phyloP scores from a whole-genome alignment of 2,329 filamentous ascomycete species.

The Clonostachys sp. region DNA sequence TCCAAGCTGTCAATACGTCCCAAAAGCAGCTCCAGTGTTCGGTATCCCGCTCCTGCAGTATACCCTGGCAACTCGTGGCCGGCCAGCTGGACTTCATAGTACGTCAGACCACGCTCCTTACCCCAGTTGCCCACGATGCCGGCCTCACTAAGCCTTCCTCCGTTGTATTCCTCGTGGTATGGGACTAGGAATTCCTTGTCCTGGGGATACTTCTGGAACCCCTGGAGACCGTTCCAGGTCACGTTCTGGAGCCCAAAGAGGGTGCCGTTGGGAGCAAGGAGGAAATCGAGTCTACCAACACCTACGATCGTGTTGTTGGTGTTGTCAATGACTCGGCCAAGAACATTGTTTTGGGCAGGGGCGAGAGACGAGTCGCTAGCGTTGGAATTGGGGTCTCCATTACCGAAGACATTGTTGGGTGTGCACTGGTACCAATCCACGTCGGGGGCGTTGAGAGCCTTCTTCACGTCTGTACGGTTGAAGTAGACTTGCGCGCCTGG shows the following conservation, averaged over 20 bases:
- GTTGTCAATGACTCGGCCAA: slow-evolving; percentile 67
- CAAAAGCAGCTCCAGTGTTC: slow-evolving; percentile 69
- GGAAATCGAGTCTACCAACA: slow-evolving; percentile 68
- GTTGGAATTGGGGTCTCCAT: slow-evolving; percentile 1
- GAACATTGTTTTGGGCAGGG: slow-evolving; percentile 33
- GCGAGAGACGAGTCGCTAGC: slow-evolving; percentile 38
- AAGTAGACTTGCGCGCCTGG: slow-evolving; percentile 59
- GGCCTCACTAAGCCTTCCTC: slow-evolving; percentile 37
- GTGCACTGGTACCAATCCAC: slow-evolving; percentile 57
- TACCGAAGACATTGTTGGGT: neutral
- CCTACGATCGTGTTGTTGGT: slow-evolving; percentile 69
- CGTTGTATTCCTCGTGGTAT: slow-evolving; percentile 2
- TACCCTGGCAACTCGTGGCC: slow-evolving; percentile 69
- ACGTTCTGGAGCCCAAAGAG: slow-evolving; percentile 74
- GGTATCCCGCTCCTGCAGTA: slow-evolving; percentile 61
- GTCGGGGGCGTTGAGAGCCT: slow-evolving; percentile 60
- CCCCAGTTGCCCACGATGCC: slow-evolving; percentile 67
- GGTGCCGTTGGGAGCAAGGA: slow-evolving; percentile 64
- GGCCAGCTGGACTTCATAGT: slow-evolving; percentile 53
- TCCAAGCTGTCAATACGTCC: slow-evolving; percentile 36
- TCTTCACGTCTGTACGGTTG: slow-evolving; percentile 64
- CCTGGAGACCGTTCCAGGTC: slow-evolving; percentile 68
- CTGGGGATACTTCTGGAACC: slow-evolving; percentile 56
- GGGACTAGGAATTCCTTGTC: slow-evolving; percentile 56
- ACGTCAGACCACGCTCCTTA: slow-evolving; percentile 72